Percentiles rank a stretch among this genome's conserved stretches.
Evolutionary conservation across 371 early-diverging fungal genomes (phyloP).

Genomic region (Actinomucor elegans): DNA sequence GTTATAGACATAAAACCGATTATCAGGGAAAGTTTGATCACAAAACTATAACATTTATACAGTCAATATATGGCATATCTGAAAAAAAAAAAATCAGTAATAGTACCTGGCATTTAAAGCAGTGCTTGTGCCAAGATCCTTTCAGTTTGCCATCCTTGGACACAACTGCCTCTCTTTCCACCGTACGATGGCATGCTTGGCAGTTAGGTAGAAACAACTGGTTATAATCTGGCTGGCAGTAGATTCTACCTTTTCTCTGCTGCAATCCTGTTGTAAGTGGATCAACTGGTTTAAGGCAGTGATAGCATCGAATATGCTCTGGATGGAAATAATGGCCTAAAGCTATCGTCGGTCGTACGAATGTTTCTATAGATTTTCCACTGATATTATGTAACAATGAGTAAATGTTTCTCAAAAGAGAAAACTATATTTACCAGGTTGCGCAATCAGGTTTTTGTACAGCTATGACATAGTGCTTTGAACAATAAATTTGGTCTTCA

Average conservation of each 20-base stretch:
- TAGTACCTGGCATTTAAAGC: slow-evolving; percentile 37
- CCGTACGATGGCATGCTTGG: slow-evolving; percentile 59
- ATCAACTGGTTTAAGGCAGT: slow-evolving; percentile 61
- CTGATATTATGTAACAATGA: no score
- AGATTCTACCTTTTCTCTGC: slow-evolving; percentile 58
- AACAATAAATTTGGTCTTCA: no score
- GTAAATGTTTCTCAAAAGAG: no score
- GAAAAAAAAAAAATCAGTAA: background rate
- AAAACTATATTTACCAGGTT: no score
- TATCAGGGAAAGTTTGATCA: slow-evolving; percentile 71
- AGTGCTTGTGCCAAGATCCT: slow-evolving; percentile 66
- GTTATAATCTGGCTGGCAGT: slow-evolving; percentile 70
- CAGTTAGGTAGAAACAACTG: slow-evolving; percentile 61
- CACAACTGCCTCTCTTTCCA: slow-evolving; percentile 68
- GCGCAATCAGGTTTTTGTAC: no score
- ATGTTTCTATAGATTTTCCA: no score
- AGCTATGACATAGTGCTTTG: no score
- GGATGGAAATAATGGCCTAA: slow-evolving; percentile 59
- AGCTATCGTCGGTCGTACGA: no score
- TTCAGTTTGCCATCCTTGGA: slow-evolving; percentile 70
- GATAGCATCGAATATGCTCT: slow-evolving; percentile 57
- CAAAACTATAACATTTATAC: slow-evolving; percentile 19
- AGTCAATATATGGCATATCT: background rate
- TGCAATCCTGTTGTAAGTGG: slow-evolving; percentile 68
- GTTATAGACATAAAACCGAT: slow-evolving; percentile 79